Evolutionary conservation across 225 moss, liverwort and hornwort genomes (phyloP).

Genomic region (Asterella californica): DNA sequence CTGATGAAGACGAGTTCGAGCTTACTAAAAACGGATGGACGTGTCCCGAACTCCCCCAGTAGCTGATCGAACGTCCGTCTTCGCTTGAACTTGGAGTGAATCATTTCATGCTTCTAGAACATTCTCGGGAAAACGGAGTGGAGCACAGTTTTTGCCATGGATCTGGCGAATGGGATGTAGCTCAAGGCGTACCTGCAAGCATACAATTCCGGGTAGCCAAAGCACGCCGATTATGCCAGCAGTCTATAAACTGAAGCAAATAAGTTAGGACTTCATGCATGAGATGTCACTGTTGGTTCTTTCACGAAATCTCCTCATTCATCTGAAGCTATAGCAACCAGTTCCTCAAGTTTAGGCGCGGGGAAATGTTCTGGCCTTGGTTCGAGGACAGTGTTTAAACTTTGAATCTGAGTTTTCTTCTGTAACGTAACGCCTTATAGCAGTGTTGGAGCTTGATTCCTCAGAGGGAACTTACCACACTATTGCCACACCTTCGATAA

Average conservation of each 20-base stretch:
- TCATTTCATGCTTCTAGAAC: constrained; percentile 1
- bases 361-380: background rate
- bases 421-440: too few relatives aligned
- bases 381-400: background rate
- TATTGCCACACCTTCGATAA: constrained; percentile 37
- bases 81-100: too few relatives aligned
- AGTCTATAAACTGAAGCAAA: background rate
- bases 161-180: constrained; percentile 52
- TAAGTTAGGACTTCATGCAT: background rate
- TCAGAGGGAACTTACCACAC: constrained; percentile 28
- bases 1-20: too few relatives aligned
- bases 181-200: constrained; percentile 45
- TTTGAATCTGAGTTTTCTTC: background rate
- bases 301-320: background rate
- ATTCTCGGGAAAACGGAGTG: constrained; percentile 37
- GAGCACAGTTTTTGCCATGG: constrained; percentile 35
- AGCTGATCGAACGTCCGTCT: too few relatives aligned
- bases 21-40: too few relatives aligned
- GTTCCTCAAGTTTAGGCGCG: too few relatives aligned
- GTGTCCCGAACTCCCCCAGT: too few relatives aligned
- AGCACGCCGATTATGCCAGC: background rate
- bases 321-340: background rate
- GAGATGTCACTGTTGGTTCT: background rate
- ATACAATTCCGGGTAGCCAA: background rate
- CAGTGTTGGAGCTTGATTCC: background rate